phyloP scores from a whole-genome alignment of 768 basidiomycete species.

The Tylopilus sp. region DNA sequence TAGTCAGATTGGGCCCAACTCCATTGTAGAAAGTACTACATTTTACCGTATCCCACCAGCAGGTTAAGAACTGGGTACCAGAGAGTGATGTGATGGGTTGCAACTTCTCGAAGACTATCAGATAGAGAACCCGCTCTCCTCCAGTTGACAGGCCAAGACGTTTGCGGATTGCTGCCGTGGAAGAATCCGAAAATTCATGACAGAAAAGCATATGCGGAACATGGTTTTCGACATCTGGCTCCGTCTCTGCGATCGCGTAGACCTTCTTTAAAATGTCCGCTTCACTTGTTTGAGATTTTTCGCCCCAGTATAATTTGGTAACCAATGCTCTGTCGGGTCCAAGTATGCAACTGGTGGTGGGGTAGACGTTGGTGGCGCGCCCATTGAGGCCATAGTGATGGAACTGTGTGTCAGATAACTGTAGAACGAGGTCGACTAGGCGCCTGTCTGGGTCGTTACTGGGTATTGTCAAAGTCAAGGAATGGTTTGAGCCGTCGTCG shows the following conservation, averaged over 20 bases:
- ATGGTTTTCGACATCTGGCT: background rate
- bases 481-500: background rate
- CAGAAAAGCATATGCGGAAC: background rate
- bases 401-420: background rate
- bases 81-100: background rate
- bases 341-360: background rate
- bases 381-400: background rate
- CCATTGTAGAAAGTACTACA: background rate
- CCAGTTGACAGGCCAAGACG: background rate
- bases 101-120: constrained; percentile 2
- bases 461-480: too few relatives aligned
- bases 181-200: background rate
- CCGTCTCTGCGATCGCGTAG: background rate
- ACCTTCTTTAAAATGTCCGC: background rate
- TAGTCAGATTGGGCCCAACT: background rate
- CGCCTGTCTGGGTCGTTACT: background rate
- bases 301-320: background rate
- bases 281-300: background rate
- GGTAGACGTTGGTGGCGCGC: background rate
- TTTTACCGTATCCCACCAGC: constrained; percentile 5
- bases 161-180: background rate
- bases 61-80: background rate
- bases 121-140: background rate
- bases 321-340: background rate
- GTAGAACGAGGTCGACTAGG: background rate